A percentile compares a stretch with the other conserved stretches of the same genome.
phyloP scores from a whole-genome alignment of 352 stramenopile genomes.

The Phytophthora crassamura region DNA sequence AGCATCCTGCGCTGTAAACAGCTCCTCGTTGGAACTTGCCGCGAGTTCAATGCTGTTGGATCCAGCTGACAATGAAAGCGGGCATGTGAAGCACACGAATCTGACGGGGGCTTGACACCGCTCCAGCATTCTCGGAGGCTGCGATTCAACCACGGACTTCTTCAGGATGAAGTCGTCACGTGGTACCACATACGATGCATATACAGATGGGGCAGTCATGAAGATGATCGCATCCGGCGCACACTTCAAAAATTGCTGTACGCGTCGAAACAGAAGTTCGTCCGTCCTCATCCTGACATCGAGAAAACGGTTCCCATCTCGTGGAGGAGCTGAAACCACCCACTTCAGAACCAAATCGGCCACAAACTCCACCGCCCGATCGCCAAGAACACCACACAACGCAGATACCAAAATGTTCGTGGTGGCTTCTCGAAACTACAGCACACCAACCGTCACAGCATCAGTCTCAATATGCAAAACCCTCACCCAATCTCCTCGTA shows the following conservation, averaged over 20 bases:
- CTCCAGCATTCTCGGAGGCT: slow-evolving; percentile 41
- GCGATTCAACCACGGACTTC: slow-evolving; percentile 56
- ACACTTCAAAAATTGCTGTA: slow-evolving; percentile 46
- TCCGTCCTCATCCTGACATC: background rate
- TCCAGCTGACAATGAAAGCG: slow-evolving; percentile 40
- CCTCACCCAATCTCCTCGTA: slow-evolving; percentile 2
- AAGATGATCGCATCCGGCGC: slow-evolving; percentile 47
- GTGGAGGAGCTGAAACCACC: slow-evolving; percentile 41
- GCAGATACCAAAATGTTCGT: slow-evolving; percentile 46
- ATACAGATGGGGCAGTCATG: slow-evolving; percentile 37
- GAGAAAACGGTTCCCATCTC: background rate
- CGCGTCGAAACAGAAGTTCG: slow-evolving; percentile 29
- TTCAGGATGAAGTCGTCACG: slow-evolving; percentile 57
- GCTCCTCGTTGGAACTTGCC: slow-evolving; percentile 19
- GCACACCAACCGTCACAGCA: background rate
- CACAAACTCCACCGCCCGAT: slow-evolving; percentile 38
- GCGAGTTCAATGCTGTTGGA: slow-evolving; percentile 48
- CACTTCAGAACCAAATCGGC: slow-evolving; percentile 55
- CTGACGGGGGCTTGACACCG: background rate
- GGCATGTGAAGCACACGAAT: slow-evolving; percentile 59
- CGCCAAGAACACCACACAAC: slow-evolving; percentile 45
- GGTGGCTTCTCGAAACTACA: slow-evolving; percentile 38
- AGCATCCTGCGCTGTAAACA: slow-evolving; percentile 38
- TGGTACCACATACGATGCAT: slow-evolving; percentile 46
- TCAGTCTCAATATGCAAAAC: background rate